A percentile compares a stretch with the other conserved stretches of the same genome.
Evolutionary conservation across 176 grass and related monocot species (phyloP).

Genomic region (Tillandsia fasciculata): DNA sequence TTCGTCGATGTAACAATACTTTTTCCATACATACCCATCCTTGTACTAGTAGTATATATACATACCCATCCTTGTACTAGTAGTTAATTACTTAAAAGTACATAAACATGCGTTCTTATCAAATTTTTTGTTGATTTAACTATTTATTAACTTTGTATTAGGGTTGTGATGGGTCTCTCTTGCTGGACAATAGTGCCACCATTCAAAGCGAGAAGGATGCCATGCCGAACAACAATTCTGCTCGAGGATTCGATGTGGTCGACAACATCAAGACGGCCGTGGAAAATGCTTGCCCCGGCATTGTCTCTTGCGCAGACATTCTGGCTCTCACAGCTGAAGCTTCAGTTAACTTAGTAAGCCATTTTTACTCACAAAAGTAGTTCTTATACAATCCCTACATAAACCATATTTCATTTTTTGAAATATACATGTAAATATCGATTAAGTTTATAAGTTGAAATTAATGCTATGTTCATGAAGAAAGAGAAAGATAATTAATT

Average conservation of each 20-base stretch:
- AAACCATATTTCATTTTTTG: no score
- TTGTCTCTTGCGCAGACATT: constrained; percentile 13
- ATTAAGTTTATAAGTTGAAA: no score
- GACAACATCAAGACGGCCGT: constrained; percentile 19
- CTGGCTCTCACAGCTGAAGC: constrained; percentile 11
- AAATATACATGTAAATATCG: no score
- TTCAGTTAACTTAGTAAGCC: constrained; percentile 6
- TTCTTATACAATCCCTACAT: no score
- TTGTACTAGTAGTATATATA: not conserved
- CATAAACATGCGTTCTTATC: not conserved
- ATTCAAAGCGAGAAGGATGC: constrained; percentile 14
- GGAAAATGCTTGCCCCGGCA: constrained; percentile 14
- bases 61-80: not conserved
- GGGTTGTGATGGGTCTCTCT: constrained; percentile 17
- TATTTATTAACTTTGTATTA: not conserved
- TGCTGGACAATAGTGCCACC: constrained; percentile 3
- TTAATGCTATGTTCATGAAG: no score
- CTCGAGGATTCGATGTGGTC: constrained; percentile 14
- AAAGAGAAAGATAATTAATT: no score
- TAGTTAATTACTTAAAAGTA: not conserved
- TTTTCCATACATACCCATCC: not conserved
- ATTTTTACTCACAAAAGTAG: not conserved
- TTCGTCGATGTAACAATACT: not conserved
- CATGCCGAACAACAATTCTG: constrained; percentile 3
- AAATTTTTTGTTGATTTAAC: not conserved